Evolutionary conservation across 2,329 filamentous ascomycete species (phyloP).

Genomic region (Pseudogymnoascus sp.): DNA sequence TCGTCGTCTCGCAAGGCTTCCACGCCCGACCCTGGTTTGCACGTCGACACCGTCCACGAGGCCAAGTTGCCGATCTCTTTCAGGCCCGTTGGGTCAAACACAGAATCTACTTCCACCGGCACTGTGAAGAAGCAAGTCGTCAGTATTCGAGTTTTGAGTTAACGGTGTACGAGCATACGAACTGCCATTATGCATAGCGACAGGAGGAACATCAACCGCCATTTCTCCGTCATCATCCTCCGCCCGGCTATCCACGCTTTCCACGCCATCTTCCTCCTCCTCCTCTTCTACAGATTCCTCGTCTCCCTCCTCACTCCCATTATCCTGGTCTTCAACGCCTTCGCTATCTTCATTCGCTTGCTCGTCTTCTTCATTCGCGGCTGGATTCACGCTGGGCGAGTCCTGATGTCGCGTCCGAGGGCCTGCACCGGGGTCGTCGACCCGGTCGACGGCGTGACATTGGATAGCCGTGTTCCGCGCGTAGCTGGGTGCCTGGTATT

Average conservation of each 20-base stretch:
- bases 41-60: constrained; percentile 74
- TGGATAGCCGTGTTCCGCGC: background rate
- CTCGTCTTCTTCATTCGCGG: constrained; percentile 15
- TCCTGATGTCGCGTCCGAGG: background rate
- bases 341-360: constrained; percentile 13
- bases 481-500: constrained; percentile 7
- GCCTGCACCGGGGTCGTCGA: background rate
- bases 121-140: constrained; percentile 15
- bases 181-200: background rate
- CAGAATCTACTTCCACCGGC: constrained; percentile 29
- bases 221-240: constrained; percentile 28
- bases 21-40: constrained; percentile 74
- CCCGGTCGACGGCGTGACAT: background rate
- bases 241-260: constrained; percentile 19
- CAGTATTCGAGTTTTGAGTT: constrained; percentile 20
- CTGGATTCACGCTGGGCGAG: constrained; percentile 8
- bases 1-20: constrained; percentile 70
- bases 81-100: constrained; percentile 52
- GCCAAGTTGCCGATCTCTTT: constrained; percentile 83
- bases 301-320: constrained; percentile 15
- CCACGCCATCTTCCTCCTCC: constrained; percentile 16
- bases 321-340: constrained; percentile 18
- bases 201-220: constrained; percentile 20
- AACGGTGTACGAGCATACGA: background rate
- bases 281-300: constrained; percentile 21